Base-by-base conservation (phyloP, 306 rosid genomes). In the Rosa lucieae region DNA sequence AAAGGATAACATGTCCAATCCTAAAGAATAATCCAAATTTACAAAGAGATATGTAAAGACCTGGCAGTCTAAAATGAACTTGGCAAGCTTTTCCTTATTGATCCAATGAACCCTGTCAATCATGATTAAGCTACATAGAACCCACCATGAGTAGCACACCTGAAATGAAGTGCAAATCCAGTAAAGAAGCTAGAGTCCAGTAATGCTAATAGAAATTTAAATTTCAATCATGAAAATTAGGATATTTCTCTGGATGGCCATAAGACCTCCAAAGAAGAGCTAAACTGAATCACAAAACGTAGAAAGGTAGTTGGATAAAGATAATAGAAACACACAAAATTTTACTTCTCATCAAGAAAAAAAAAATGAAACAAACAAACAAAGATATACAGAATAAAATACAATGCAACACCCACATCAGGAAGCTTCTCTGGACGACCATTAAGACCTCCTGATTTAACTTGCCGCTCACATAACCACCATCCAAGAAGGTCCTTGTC, bases 381-480 rank as follows among this genome's bases (percentile, higher is more conserved):
- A 43, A 40, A 43, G 46, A 43, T 43, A 43, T 43, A 43, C 46
- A 43, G 46, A 43, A 43, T 46, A 51, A 26, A 65, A 44, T 59
- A 56, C 66, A 56, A 35, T 32, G 39, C 21, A 67, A 49, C 32
- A 78, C 98, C 43, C 77, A 93, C 97, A 72, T 95, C 98, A 5
- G 94, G 96, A 55, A 90, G 94, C 84, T 93, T 95, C 85, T 95
- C 99, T 48, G 98, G 99, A 18, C 96, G 92, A 59, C 98, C 94
- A 79, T 90, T 95, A 78, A 95, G 89, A 83, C 94, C 99, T 86
- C 99, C 98, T 61, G 90, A 84, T 81, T 95, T 90, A 46, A 90
- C 98, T 88, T 93, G 97, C 40, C 97, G 87, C 88, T 95, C 99
- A 7, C 99, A 91, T 68, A 95, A 83, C 94, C 98, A 95, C 99